phyloP scores from a whole-genome alignment of 495 filamentous ascomycete species.

The Penicillium mononematosum region DNA sequence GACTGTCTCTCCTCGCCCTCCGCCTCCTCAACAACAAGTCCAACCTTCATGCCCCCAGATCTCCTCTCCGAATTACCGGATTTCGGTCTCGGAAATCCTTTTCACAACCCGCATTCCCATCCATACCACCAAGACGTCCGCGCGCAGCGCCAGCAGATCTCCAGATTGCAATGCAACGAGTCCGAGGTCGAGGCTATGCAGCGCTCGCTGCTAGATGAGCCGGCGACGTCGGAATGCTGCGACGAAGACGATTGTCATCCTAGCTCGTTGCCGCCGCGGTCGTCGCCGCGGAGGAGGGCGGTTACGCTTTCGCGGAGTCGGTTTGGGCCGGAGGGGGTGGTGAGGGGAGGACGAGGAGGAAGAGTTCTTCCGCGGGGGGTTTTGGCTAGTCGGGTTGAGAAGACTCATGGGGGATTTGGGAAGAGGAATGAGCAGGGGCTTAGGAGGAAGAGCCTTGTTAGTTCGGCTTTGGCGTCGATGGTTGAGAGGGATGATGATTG shows the following conservation, averaged over 20 bases:
- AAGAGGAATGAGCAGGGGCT: conserved; percentile 45
- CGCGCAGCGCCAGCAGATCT: conserved; percentile 44
- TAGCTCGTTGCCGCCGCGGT: conserved; percentile 41
- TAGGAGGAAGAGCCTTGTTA: conserved; percentile 47
- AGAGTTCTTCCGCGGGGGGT: conserved; percentile 30
- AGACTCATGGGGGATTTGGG: conserved; percentile 36
- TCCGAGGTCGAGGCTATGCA: conserved; percentile 40
- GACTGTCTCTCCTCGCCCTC: conserved; percentile 31
- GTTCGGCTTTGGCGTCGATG: conserved; percentile 44
- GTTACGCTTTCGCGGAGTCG: conserved; percentile 30
- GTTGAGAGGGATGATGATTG: conserved; percentile 25
- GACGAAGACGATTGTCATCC: conserved; percentile 44
- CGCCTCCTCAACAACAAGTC: conserved; percentile 35
- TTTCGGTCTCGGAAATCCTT: conserved; percentile 8
- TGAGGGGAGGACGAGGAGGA: conserved; percentile 27
- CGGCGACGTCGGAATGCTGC: conserved; percentile 3
- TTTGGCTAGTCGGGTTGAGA: conserved; percentile 40
- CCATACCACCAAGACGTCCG: conserved; percentile 30
- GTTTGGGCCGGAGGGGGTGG: conserved; percentile 23
- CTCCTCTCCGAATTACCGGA: conserved; percentile 10
- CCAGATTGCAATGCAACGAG: conserved; percentile 42
- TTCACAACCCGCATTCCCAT: conserved; percentile 4
- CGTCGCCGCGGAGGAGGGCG: conserved; percentile 33
- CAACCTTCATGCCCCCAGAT: conserved; percentile 36
- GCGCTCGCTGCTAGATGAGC: conserved; percentile 29